Conservation (phyloP, 305 asterid genomes). For the Fraxinus velutina region DNA sequence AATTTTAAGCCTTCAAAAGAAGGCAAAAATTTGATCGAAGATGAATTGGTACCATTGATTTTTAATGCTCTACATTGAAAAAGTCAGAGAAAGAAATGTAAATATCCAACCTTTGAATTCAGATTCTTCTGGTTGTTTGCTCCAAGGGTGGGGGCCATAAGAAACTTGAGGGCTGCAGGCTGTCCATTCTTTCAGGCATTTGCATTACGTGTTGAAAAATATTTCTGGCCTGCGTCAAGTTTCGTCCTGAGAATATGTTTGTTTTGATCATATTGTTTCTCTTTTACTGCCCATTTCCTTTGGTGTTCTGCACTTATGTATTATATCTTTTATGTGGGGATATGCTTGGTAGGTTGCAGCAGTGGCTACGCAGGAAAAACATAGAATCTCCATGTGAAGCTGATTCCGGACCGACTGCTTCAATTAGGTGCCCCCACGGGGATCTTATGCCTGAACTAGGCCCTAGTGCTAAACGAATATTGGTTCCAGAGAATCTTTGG, state of each 20-base stretch:
- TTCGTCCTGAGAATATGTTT: not conserved
- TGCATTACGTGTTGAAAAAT: not conserved
- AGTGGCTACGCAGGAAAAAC: conserved; percentile 84
- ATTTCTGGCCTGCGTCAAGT: not conserved
- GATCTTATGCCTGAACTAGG: conserved; percentile 87
- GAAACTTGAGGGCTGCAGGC: not conserved
- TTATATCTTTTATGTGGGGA: conserved; percentile 11
- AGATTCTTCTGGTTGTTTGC: conserved; percentile 11
- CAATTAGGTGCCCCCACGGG: conserved; percentile 89
- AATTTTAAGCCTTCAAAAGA: conserved; percentile 3
- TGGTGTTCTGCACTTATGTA: conserved; percentile 1
- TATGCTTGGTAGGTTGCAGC: conserved; percentile 72
- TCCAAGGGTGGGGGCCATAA: conserved; percentile 9
- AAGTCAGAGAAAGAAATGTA: not conserved
- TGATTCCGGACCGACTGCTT: conserved; percentile 95
- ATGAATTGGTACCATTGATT: not conserved
- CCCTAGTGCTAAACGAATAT: conserved; percentile 76
- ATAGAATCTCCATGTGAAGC: conserved; percentile 79
- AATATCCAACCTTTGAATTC: not conserved
- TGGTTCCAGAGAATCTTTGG: conserved; percentile 88
- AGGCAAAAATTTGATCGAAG: conserved; percentile 3
- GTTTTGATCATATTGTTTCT: not conserved
- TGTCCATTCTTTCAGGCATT: conserved; percentile 7
- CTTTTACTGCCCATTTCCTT: conserved; percentile 1
- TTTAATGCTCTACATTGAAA: conserved; percentile 16